Conservation (phyloP, 2,329 filamentous ascomycete species). For the Didymella keratinophila region DNA sequence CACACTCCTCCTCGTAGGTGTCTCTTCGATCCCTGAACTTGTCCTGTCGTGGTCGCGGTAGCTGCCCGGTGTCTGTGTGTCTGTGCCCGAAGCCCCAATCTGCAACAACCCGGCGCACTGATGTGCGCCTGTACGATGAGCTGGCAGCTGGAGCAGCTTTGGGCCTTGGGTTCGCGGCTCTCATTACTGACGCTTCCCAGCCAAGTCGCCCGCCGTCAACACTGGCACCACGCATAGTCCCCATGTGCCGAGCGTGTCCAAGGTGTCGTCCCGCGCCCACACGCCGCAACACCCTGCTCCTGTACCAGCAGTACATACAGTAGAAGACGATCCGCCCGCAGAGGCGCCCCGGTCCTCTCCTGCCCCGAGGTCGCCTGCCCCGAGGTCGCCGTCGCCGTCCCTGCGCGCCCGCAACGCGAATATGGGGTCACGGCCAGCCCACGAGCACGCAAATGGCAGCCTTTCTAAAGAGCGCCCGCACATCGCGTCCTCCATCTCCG, state of each 20-base stretch:
- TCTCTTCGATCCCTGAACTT: not conserved
- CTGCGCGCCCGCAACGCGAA: conserved; percentile 46
- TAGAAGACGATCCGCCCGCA: conserved; percentile 59
- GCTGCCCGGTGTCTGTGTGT: not conserved
- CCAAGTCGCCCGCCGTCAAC: conserved; percentile 36
- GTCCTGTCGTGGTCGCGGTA: not conserved
- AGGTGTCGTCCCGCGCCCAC: conserved; percentile 57
- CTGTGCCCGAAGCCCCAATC: conserved; percentile 32
- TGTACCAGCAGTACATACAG: conserved; percentile 57
- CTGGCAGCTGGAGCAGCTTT: conserved; percentile 30
- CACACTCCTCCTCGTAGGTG: conserved; percentile 65
- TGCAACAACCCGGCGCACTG: conserved; percentile 29
- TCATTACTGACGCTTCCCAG: conserved; percentile 12
- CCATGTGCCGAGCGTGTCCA: conserved; percentile 48
- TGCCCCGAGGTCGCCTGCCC: not conserved
- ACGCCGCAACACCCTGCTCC: conserved; percentile 53
- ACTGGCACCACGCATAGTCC: conserved; percentile 58
- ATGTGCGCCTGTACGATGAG: conserved; percentile 52
- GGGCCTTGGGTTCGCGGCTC: not conserved
- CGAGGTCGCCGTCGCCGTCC: conserved; percentile 53
- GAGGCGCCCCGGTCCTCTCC: conserved; percentile 55
- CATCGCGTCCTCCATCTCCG: conserved; percentile 54
- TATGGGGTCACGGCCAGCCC: conserved; percentile 10
- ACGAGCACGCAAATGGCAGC: conserved; percentile 10
- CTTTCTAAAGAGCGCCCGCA: conserved; percentile 30